Percentiles rank a stretch among this genome's conserved stretches.
Conservation (phyloP, 768 basidiomycete species). For the Pleurotus platypus region DNA sequence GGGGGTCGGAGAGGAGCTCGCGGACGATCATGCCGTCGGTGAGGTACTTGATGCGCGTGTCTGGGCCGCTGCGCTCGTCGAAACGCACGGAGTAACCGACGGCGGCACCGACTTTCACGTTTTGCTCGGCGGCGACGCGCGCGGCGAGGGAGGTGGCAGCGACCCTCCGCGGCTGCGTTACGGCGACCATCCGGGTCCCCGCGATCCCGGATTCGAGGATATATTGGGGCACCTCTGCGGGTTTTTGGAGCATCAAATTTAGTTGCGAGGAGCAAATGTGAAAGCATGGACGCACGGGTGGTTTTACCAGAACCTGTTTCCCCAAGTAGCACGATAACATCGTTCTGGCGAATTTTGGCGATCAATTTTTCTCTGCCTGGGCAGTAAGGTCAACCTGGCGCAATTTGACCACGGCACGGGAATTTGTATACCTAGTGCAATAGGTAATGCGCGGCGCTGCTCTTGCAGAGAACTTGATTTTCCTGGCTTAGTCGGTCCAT, state of each 20-base stretch:
- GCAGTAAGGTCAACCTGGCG: slow-evolving; percentile 1
- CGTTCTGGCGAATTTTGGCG: slow-evolving; percentile 68
- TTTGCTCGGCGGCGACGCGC: slow-evolving; percentile 86
- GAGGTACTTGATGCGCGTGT: slow-evolving; percentile 91
- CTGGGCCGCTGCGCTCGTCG: slow-evolving; percentile 69
- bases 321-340: slow-evolving; percentile 86
- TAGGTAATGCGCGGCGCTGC: slow-evolving; percentile 71
- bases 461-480: slow-evolving; percentile 44
- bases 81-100: slow-evolving; percentile 98
- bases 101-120: slow-evolving; percentile 61
- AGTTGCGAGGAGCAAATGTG: too few species aligned
- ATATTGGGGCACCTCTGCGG: slow-evolving; percentile 92
- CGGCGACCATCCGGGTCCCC: slow-evolving; percentile 72
- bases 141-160: slow-evolving; percentile 93
- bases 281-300: slow-evolving; percentile 69
- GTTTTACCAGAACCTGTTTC: slow-evolving; percentile 99
- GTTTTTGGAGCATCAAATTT: too few species aligned
- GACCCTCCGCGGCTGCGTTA: slow-evolving; percentile 94
- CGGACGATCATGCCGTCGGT: slow-evolving; percentile 98
- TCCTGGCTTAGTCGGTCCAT: background rate
- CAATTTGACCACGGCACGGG: background rate
- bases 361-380: slow-evolving; percentile 75
- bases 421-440: slow-evolving; percentile 58
- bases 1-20: slow-evolving; percentile 78
- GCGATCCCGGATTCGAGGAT: slow-evolving; percentile 79